A percentile compares a stretch with the other conserved stretches of the same genome.
phyloP scores from a whole-genome alignment of 768 basidiomycete genomes.

The Asterophora parasitica region DNA sequence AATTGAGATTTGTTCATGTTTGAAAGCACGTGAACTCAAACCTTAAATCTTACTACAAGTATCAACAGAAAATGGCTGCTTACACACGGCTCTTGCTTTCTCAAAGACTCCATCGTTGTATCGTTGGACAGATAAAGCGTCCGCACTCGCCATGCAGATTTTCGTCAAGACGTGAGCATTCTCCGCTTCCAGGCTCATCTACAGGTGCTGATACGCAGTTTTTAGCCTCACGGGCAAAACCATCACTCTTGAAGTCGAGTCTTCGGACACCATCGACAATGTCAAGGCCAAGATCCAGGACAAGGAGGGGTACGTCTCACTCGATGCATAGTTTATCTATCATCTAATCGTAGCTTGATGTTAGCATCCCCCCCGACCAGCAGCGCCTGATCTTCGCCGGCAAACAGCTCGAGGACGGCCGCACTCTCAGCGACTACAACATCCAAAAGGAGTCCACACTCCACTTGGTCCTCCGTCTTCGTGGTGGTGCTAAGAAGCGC shows the following conservation, averaged over 20 bases:
- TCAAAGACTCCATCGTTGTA: conserved; percentile 89
- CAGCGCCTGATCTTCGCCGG: conserved; percentile 99
- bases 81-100: conserved; percentile 58
- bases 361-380: conserved; percentile 86
- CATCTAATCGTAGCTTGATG: not conserved
- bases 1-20: conserved; percentile 7
- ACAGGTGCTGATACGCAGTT: not conserved
- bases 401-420: conserved; percentile 98
- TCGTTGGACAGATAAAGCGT: conserved; percentile 90
- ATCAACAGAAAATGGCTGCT: conserved; percentile 17
- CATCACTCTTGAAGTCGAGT: conserved; percentile 97
- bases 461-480: conserved; percentile 93
- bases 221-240: conserved; percentile 96
- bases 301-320: conserved; percentile 80
- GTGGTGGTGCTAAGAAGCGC: conserved; percentile 99
- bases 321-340: not conserved
- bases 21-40: conserved; percentile 8
- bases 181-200: not conserved
- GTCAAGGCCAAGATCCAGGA: conserved; percentile 97
- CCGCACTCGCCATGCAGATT: conserved; percentile 81
- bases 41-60: conserved; percentile 13
- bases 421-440: conserved; percentile 93
- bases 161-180: conserved; percentile 89
- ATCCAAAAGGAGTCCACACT: conserved; percentile 99
- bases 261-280: conserved; percentile 96